These are phyloP conservation scores for Moesziomyces sp. DNA, from an alignment of 1,284 basidiomycete genomes.

Conservation along the genomic window DNA sequence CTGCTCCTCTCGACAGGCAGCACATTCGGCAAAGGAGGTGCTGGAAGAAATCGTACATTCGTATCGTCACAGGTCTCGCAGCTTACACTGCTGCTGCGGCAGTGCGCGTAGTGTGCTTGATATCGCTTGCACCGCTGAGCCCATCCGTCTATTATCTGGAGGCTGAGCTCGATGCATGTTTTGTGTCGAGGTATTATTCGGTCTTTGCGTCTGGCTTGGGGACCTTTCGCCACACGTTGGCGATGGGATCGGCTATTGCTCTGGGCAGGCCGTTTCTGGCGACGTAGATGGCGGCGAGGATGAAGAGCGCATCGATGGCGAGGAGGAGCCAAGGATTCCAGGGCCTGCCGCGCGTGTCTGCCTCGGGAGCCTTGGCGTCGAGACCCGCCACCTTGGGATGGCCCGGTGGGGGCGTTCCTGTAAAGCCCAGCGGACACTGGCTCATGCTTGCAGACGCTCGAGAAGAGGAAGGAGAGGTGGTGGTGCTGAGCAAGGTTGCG, in stretches of 20 bases:
- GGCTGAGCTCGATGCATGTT: no score
- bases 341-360: no score
- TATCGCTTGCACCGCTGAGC: no score
- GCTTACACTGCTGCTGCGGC: no score
- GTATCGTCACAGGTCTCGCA: neutral
- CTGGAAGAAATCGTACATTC: neutral
- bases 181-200: constrained; percentile 2
- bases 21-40: no score
- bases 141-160: no score
- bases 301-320: constrained; percentile 26
- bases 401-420: constrained; percentile 47
- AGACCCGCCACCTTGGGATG: constrained; percentile 43
- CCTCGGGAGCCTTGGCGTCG: neutral
- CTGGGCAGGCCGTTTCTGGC: constrained; percentile 35
- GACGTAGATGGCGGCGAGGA: constrained; percentile 32
- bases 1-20: no score
- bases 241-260: constrained; percentile 19
- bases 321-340: constrained; percentile 46
- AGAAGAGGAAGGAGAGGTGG: neutral
- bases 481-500: no score
- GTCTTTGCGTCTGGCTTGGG: constrained; percentile 10
- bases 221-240: neutral
- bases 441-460: constrained; percentile 13
- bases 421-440: constrained; percentile 50
- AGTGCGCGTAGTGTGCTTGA: no score